These are phyloP conservation scores for Lasiodiplodia theobromae DNA, from an alignment of 2,329 filamentous ascomycete species.

Conservation along the genomic window DNA sequence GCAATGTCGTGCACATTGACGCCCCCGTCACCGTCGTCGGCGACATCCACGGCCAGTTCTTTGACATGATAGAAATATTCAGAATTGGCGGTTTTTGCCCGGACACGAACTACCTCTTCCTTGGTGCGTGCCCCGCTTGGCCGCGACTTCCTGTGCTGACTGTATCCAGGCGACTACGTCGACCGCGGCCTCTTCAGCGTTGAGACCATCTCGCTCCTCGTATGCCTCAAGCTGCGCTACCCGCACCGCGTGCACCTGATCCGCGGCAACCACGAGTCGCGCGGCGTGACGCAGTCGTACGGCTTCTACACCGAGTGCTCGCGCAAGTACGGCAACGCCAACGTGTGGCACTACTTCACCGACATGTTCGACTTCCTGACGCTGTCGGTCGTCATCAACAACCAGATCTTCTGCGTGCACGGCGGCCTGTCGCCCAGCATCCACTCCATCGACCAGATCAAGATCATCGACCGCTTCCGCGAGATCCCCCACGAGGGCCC, in stretches of 20 bases:
- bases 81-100: slow-evolving; percentile 97
- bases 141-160: background rate
- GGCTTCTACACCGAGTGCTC: slow-evolving; percentile 99
- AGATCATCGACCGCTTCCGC: slow-evolving; percentile 98
- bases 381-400: slow-evolving; percentile 95
- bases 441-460: slow-evolving; percentile 98
- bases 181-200: slow-evolving; percentile 98
- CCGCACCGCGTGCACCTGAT: slow-evolving; percentile 95
- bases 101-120: slow-evolving; percentile 97
- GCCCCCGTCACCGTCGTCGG: slow-evolving; percentile 97
- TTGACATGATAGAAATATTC: slow-evolving; percentile 98
- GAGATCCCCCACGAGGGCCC: slow-evolving; percentile 98
- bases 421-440: slow-evolving; percentile 78
- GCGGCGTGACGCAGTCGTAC: slow-evolving; percentile 97
- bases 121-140: slow-evolving; percentile 65
- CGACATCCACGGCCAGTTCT: slow-evolving; percentile 99
- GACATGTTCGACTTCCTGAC: slow-evolving; percentile 99
- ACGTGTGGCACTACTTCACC: slow-evolving; percentile 99
- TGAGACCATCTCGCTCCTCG: slow-evolving; percentile 96
- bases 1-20: slow-evolving; percentile 97
- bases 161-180: slow-evolving; percentile 84
- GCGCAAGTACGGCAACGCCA: slow-evolving; percentile 97
- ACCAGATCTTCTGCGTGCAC: slow-evolving; percentile 99
- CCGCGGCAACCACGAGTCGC: slow-evolving; percentile 96
- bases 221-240: slow-evolving; percentile 97